Conservation (phyloP, 2,329 filamentous ascomycete genomes). For the Colletotrichum siamense region DNA sequence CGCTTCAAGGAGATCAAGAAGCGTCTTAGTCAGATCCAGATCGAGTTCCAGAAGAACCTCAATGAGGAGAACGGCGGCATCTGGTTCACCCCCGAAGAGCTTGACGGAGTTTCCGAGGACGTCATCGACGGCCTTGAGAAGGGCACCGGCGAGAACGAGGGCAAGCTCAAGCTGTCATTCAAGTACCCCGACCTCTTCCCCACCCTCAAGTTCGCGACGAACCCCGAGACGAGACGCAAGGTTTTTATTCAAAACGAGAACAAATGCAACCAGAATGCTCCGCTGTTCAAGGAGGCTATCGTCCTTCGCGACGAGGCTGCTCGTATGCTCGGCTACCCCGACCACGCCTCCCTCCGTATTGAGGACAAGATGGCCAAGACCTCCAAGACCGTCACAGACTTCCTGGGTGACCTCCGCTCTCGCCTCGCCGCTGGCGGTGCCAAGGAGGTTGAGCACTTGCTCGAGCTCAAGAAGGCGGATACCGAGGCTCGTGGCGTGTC, state of each 20-base stretch:
- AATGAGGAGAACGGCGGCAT: conserved; percentile 84
- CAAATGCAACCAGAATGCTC: conserved; percentile 70
- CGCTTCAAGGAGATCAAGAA: conserved; percentile 90
- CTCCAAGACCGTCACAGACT: conserved; percentile 59
- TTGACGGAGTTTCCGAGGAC: conserved; percentile 78
- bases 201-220: conserved; percentile 76
- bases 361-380: conserved; percentile 67
- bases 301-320: conserved; percentile 62
- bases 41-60: conserved; percentile 79
- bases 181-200: conserved; percentile 86
- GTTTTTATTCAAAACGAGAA: conserved; percentile 81
- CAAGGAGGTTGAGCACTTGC: conserved; percentile 74
- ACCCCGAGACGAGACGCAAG: conserved; percentile 70
- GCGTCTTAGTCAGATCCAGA: conserved; percentile 74
- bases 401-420: conserved; percentile 70
- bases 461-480: conserved; percentile 76
- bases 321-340: conserved; percentile 59
- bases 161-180: conserved; percentile 78
- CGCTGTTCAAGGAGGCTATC: conserved; percentile 59
- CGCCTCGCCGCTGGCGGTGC: conserved; percentile 72
- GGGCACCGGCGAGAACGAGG: conserved; percentile 74
- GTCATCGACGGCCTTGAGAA: conserved; percentile 71
- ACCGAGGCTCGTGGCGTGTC: conserved; percentile 62
- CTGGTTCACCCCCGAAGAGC: conserved; percentile 77
- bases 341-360: conserved; percentile 61